Conservation (phyloP, 1,139 yeast species). For the Taphrina deformans region DNA sequence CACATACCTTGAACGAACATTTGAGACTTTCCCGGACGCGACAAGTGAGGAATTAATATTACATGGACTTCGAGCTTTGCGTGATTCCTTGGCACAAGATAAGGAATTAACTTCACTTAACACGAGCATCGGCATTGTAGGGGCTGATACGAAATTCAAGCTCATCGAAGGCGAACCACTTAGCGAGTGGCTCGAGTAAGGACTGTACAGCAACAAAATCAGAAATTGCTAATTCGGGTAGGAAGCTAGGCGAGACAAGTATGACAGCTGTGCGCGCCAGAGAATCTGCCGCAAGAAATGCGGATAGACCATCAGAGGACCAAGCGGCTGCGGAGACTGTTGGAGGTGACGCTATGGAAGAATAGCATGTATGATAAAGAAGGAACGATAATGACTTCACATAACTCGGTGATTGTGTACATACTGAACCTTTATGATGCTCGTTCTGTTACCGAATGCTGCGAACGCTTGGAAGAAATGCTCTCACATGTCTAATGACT, state of each 20-base stretch:
- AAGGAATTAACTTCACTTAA: slow-evolving; percentile 81
- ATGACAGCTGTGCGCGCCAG: slow-evolving; percentile 38
- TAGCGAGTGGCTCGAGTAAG: slow-evolving; percentile 66
- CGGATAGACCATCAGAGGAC: slow-evolving; percentile 49
- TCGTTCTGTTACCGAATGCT: background rate
- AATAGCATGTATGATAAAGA: background rate
- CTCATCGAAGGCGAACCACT: slow-evolving; percentile 85
- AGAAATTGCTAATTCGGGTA: background rate
- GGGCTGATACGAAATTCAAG: slow-evolving; percentile 70
- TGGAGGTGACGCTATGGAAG: slow-evolving; percentile 40
- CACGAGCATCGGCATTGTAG: slow-evolving; percentile 89
- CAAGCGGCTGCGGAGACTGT: slow-evolving; percentile 44
- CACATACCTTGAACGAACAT: slow-evolving; percentile 86
- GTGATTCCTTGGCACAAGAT: slow-evolving; percentile 93
- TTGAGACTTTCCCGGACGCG: slow-evolving; percentile 59
- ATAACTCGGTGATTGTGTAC: background rate
- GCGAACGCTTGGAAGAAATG: too few species aligned
- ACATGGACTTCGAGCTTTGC: slow-evolving; percentile 84
- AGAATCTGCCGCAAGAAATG: slow-evolving; percentile 22
- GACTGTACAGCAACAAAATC: too few species aligned
- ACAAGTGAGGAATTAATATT: slow-evolving; percentile 72
- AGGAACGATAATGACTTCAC: background rate
- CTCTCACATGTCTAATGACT: too few species aligned
- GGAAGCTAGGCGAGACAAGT: slow-evolving; percentile 38
- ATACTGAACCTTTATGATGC: background rate